Evolutionary conservation across 2,329 filamentous ascomycete genomes (phyloP), one percentile per base, ranked within the genome.

Genomic region (Trichocomaceae sp.): DNA sequence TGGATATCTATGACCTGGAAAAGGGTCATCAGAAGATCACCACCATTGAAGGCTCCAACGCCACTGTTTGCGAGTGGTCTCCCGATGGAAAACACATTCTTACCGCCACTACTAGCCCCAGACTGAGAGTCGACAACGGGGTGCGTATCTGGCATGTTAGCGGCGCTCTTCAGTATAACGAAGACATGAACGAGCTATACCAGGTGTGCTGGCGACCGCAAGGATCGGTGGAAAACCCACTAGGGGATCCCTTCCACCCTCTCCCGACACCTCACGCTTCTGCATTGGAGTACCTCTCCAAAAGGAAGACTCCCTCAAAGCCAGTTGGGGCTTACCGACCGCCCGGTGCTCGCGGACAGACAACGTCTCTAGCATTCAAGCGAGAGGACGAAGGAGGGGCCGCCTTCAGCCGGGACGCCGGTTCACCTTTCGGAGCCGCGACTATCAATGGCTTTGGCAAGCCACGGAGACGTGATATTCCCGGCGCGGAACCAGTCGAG

Each of bases 261-360:
- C 76, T 91, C 20, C 92, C 92, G 6, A 77, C 79, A 2, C 87
- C 92, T 8, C 93, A 99, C 69, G 70, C 84, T 7, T 97, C 92
- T 33, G 93, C 92, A 10, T 73, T 87, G 33, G 82, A 85, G 1
- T 96, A 90, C 66, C 79, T 96, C 51, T 87, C 84, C 61, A 91
- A 87, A 3, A 85, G 88, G 65, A 97, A 97, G 81, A 92, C 91
- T 3, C 91, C 93, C 4, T 93, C 90, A 58, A 99, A 99, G 77
- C 90, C 93, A 45, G 90, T 89, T n/a, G 93, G 93, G 62, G 93
- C 93, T 2, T 99, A 99, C 71, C 86, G 93, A 47, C 93, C 93
- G 39, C 93, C 93, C 2, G 93, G 93, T 61, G 93, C 93, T 26
- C 87, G 93, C 62, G 93, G 93, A 51, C 84, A 87, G 59, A 82